Conservation (phyloP, 2,329 filamentous ascomycete species). For the Trichophaea hybrida region DNA sequence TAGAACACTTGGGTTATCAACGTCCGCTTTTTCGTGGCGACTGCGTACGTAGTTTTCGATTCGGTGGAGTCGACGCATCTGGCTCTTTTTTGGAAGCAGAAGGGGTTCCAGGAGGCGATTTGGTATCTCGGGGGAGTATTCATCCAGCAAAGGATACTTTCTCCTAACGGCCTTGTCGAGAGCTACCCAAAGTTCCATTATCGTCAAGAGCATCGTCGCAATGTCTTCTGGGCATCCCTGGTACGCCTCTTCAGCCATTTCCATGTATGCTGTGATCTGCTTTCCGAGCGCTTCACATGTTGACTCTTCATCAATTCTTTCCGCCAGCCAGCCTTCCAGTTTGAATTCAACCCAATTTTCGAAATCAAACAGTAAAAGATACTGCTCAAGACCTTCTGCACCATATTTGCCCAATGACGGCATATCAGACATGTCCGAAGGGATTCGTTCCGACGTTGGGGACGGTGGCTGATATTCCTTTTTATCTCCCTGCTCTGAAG, state of each 20-base stretch:
- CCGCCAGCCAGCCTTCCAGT: constrained; percentile 33
- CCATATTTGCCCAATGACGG: too few relatives aligned
- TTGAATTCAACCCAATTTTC: constrained; percentile 38
- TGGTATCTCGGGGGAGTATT: constrained; percentile 38
- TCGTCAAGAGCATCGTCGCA: constrained; percentile 43
- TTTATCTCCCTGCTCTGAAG: neutral
- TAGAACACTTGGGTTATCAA: constrained; percentile 31
- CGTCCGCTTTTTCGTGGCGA: constrained; percentile 26
- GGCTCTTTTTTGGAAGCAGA: constrained; percentile 33
- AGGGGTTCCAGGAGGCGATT: constrained; percentile 34
- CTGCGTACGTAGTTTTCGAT: constrained; percentile 38
- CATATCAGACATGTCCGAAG: too few relatives aligned
- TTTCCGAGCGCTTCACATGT: constrained; percentile 29
- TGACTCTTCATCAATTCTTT: constrained; percentile 18
- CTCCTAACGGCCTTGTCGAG: constrained; percentile 37
- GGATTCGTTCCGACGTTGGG: neutral
- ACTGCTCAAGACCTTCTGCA: too few relatives aligned
- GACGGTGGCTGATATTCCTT: neutral
- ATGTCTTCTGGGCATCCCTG: constrained; percentile 33
- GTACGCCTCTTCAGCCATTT: constrained; percentile 29
- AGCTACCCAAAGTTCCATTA: constrained; percentile 46
- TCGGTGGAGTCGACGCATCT: constrained; percentile 35
- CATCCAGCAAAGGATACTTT: constrained; percentile 32
- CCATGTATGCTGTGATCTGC: constrained; percentile 31
- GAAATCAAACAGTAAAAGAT: constrained; percentile 29